Percentiles rank a stretch among this genome's conserved stretches.
phyloP scores from a whole-genome alignment of 2,329 filamentous ascomycete species.

The Aspergillus fumigatus region DNA sequence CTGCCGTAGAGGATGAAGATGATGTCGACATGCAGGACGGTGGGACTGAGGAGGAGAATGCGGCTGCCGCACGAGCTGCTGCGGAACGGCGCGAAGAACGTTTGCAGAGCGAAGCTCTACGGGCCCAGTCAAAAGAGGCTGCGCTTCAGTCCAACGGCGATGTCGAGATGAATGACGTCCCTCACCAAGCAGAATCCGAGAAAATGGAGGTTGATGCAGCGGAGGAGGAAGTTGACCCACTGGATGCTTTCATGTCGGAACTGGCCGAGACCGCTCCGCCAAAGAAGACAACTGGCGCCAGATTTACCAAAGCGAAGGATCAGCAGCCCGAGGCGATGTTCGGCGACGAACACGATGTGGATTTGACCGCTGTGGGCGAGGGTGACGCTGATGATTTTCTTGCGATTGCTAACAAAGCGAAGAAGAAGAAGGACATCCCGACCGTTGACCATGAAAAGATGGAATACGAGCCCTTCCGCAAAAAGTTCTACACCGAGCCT shows the following conservation, averaged over 20 bases:
- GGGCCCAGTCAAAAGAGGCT: slow-evolving; percentile 29
- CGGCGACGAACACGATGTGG: slow-evolving; percentile 72
- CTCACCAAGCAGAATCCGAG: slow-evolving; percentile 28
- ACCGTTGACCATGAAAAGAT: slow-evolving; percentile 80
- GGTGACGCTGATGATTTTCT: slow-evolving; percentile 61
- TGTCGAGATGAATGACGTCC: slow-evolving; percentile 40
- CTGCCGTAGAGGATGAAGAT: slow-evolving; percentile 62
- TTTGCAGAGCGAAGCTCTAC: slow-evolving; percentile 43
- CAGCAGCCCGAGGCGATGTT: slow-evolving; percentile 82
- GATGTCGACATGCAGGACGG: slow-evolving; percentile 72
- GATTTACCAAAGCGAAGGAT: slow-evolving; percentile 44
- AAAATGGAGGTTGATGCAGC: slow-evolving; percentile 37
- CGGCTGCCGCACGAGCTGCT: slow-evolving; percentile 77
- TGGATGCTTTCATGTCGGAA: slow-evolving; percentile 95
- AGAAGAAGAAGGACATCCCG: slow-evolving; percentile 95
- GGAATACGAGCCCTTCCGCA: slow-evolving; percentile 78
- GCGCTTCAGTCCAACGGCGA: slow-evolving; percentile 48
- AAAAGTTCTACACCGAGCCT: slow-evolving; percentile 93
- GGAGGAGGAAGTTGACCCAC: slow-evolving; percentile 70
- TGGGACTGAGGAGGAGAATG: slow-evolving; percentile 80
- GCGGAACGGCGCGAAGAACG: slow-evolving; percentile 78
- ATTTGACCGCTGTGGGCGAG: slow-evolving; percentile 57
- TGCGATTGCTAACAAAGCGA: slow-evolving; percentile 59
- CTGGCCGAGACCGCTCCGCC: slow-evolving; percentile 49
- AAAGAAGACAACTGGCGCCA: slow-evolving; percentile 35